Percentiles rank a stretch among this genome's conserved stretches.
Evolutionary conservation across 2,329 filamentous ascomycete species (phyloP).

Genomic region (Colletotrichum salicis): DNA sequence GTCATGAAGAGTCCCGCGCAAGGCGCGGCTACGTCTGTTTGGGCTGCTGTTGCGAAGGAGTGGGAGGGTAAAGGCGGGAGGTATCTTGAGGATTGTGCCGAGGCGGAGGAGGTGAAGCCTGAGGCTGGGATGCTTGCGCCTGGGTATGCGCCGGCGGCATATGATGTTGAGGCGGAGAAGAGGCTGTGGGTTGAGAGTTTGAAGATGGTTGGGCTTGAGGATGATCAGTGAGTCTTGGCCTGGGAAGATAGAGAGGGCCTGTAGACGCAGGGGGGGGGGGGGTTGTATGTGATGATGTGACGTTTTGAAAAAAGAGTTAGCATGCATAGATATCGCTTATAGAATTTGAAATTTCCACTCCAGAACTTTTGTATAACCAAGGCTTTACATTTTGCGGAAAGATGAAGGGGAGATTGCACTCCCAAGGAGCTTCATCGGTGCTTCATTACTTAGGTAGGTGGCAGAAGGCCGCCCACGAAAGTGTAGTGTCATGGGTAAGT

Average conservation of each 20-base stretch:
- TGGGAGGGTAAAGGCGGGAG: constrained; percentile 58
- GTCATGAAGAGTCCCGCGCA: constrained; percentile 42
- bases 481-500: background rate
- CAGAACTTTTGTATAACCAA: too few species aligned
- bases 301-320: background rate
- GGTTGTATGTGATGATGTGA: background rate
- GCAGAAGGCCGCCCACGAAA: background rate
- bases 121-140: constrained; percentile 1
- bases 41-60: constrained; percentile 52
- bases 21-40: constrained; percentile 60
- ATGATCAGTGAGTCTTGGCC: constrained; percentile 21
- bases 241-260: too few species aligned
- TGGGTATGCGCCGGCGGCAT: constrained; percentile 39
- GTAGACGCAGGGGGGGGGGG: background rate
- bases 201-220: constrained; percentile 30
- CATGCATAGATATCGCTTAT: background rate
- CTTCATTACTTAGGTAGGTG: background rate
- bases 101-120: constrained; percentile 37
- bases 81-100: constrained; percentile 56
- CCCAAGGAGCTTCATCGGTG: background rate
- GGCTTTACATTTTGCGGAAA: too few species aligned
- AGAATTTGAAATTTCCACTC: background rate
- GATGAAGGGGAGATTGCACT: too few species aligned
- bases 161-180: constrained; percentile 23
- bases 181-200: constrained; percentile 30